Evolutionary conservation across 192 early-diverging fungal species (phyloP), one percentile per base, ranked within the genome.

Genomic region (Chytriomyces confervae): DNA sequence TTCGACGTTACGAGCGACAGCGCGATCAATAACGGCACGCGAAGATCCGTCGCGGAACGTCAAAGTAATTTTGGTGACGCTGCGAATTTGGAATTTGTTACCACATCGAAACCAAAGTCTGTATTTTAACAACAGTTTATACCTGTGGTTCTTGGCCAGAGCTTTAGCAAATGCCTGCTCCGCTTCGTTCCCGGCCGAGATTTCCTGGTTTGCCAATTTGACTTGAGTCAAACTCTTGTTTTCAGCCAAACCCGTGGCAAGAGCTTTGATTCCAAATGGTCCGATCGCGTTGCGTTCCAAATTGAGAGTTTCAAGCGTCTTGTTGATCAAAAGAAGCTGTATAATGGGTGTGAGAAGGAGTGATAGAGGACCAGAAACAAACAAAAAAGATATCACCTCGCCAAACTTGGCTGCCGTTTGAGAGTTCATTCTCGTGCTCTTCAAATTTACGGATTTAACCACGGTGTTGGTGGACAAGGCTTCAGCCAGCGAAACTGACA

Each of bases 1-100:
- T 60, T 72, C 78, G 16, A 81, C 77, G 77, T 79, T 79, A 43
- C 78, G 81, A 7, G 79, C 45, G 16, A 79, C 46, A 27, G 78
- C 74, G 46, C 78, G 78, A 72, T 79, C 78, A 44, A 79, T 45
- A 0, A 62, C 49, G 29, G 57, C 73, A 50, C 78, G 61, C 53
- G 78, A 79, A 0, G 80, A 44, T 53, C 69, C n/a, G 72, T 79
- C 76, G 16, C 78, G 53, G 50, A 79, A 81, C 0, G 60, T 45
- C n/a, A 62, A 24, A n/a, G 76, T 69, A 23, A 79, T 1, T 4
- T 72, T 78, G 20, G 50, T 72, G 51, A 72, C 60, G 2, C 60
- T 48, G 20, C 2, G 2, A 60, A n/a, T 0, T 60, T n/a, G 57
- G 18, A 23, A 23, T n/a, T 16, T 16, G 13, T 24, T 29, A 36